These are phyloP conservation scores for Kwoniella mangroviensis DNA, from an alignment of 768 basidiomycete genomes.

Conservation along the genomic window DNA sequence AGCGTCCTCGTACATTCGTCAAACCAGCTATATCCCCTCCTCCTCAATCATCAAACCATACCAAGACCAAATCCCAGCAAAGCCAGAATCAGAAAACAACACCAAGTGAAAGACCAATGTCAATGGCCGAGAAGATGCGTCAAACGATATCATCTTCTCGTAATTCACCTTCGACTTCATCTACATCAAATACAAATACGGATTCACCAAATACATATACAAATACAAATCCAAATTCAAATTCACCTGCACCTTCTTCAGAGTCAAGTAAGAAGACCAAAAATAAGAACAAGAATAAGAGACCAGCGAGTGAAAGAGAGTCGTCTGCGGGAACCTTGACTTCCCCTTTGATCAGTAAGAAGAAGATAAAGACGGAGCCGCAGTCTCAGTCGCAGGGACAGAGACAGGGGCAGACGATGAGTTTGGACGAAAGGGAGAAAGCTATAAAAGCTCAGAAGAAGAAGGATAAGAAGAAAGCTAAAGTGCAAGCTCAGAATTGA, in stretches of 20 bases:
- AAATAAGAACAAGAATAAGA: conserved; percentile 17
- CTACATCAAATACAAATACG: not conserved
- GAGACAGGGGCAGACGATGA: not conserved
- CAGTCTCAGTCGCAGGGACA: not conserved
- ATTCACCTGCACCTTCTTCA: not conserved
- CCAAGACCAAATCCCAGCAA: not conserved
- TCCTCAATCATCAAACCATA: not conserved
- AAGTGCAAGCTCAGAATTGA: conserved; percentile 11
- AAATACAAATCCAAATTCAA: not conserved
- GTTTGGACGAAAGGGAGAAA: conserved; percentile 37
- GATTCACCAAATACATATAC: too few relatives aligned
- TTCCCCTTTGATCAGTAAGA: conserved; percentile 12
- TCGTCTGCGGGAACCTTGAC: not conserved
- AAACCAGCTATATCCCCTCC: conserved; percentile 22
- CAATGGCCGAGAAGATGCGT: conserved; percentile 26
- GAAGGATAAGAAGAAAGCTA: conserved; percentile 35
- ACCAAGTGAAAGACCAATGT: conserved; percentile 6
- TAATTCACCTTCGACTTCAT: not conserved
- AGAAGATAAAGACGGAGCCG: conserved; percentile 14
- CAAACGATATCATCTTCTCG: conserved; percentile 18
- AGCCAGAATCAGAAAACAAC: not conserved
- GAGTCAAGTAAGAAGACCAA: not conserved
- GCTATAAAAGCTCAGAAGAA: conserved; percentile 37
- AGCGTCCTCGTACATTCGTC: conserved; percentile 16
- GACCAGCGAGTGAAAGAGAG: conserved; percentile 3